A percentile compares a stretch with the other conserved stretches of the same genome.
phyloP scores from a whole-genome alignment of 2,329 filamentous ascomycete genomes.

The Nothopassalora personata region DNA sequence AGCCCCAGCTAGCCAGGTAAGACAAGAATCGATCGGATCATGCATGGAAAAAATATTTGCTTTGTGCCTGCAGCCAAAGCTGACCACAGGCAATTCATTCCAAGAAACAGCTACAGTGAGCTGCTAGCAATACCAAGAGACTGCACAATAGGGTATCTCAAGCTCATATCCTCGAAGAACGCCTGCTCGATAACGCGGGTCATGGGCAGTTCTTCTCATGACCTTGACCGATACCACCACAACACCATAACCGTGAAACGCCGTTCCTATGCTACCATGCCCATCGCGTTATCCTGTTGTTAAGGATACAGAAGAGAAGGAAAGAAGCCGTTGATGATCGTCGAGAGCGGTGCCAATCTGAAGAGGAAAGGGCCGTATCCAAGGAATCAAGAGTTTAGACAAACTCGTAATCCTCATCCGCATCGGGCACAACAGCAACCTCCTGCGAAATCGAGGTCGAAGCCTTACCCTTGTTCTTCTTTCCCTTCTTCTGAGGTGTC shows the following conservation, averaged over 20 bases:
- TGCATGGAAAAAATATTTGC: neutral
- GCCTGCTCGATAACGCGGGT: slow-evolving; percentile 5
- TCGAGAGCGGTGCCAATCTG: too few relatives aligned
- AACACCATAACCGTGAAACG: slow-evolving; percentile 15
- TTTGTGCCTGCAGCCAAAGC: neutral
- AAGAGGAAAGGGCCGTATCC: neutral
- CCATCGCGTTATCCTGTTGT: neutral
- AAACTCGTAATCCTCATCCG: slow-evolving; percentile 34
- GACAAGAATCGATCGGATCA: neutral
- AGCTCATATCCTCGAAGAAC: slow-evolving; percentile 27
- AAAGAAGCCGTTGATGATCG: too few relatives aligned
- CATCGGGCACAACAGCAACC: slow-evolving; percentile 22
- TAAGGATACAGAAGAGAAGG: neutral
- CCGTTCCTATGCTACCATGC: slow-evolving; percentile 11
- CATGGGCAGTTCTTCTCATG: slow-evolving; percentile 24
- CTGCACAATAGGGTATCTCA: slow-evolving; percentile 15
- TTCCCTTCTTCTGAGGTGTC: slow-evolving; percentile 29
- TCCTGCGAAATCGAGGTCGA: slow-evolving; percentile 18
- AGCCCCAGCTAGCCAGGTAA: neutral
- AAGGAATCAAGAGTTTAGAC: slow-evolving; percentile 18
- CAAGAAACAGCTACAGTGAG: neutral
- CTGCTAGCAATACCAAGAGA: neutral
- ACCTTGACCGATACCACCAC: slow-evolving; percentile 16
- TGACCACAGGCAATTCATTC: slow-evolving; percentile 1
- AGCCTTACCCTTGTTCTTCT: slow-evolving; percentile 32